Evolutionary conservation across 768 basidiomycete genomes (phyloP), one percentile per base, ranked within the genome.

Genomic region (Suillus alpinus): DNA sequence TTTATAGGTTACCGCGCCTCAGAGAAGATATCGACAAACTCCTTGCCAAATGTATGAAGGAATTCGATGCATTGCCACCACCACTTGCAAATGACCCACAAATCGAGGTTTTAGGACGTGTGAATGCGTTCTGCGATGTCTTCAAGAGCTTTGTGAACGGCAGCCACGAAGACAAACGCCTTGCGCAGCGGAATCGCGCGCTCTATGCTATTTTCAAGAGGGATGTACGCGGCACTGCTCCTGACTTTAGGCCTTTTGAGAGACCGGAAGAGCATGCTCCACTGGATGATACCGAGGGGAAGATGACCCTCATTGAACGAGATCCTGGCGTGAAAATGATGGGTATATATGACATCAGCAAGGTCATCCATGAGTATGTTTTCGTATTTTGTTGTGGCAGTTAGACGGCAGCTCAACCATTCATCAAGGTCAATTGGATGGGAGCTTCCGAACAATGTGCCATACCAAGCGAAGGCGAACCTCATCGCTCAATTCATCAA

Each of bases 371-470:
- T 1, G 62, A 65, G 77, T 77, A 61, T 31, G 70, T 61, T 49
- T 46, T 56, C 8, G 50, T 40, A 20, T 60, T 34, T 36, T 59
- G 20, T 9, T 23, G n/a, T 56, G 52, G 37, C 10, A n/a, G 18
- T 9, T 40, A 41, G n/a, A 8, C 7, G 10, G 2, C 23, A 51
- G 20, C 41, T 36, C 51, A 37, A 47, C 10, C 5, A n/a, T 34
- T 26, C 39, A 18, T 26, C 23, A 46, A 79, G 77, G 10, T 67
- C 70, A 12, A 64, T 74, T 41, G 70, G 69, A 3, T 76, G 76
- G 76, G 74, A 77, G 60, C 68, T 78, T n/a, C 74, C 74, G 1
- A 62, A 65, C 34, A 65, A 75, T 32, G 64, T 76, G n/a, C 75
- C 77, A 3, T 76, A 69, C 62, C 67, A 67, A 4, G 74, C 76